Base-by-base conservation (phyloP, 805 yeast species). In the Candida endomychidarum region DNA sequence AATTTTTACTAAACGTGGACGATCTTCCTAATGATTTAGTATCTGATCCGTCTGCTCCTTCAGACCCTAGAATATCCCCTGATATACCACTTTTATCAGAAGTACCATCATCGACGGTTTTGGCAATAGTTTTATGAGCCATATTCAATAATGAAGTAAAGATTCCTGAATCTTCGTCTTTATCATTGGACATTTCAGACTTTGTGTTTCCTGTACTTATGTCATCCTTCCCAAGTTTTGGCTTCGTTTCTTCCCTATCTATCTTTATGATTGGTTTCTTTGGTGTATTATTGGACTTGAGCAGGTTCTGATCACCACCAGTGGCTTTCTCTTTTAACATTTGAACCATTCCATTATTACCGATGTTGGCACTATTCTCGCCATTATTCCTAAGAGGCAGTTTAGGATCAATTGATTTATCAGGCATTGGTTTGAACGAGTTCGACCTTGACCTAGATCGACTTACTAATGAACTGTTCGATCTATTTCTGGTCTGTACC, bases 121-220 rank as follows among this genome's bases (percentile, higher is more conserved):
- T 51, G 25, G 52, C 54, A 2, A 74, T 73, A 2, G 77, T 77
- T 36, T 61, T 70, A 43, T 72, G 78, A 5, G 78, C 78, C 15
- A 70, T 72, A 18, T 67, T 60, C 34, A 74, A 43, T n/a, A 75
- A 52, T 2, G 78, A 57, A 1, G 74, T 67, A 1, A 75, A 48
- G 8, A 75, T 41, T 1, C 78, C 75, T 23, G 50, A 29, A n/a
- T 39, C 38, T 21, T 32, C 35, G 8, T 32, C 74, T 26, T 49
- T 18, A 5, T 32, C 22, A 3, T 30, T 30, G 14, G 7, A 21
- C 14, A 19, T 26, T 12, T 26, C 17, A 4, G 26, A 12, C 17
- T 26, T 12, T n/a, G 6, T 5, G 15, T 15, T 26, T 10, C 7
- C 24, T 11, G 17, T 11, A 5, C 11, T 16, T 16, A 22, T 23